These are phyloP conservation scores for Cordia subcordata DNA, from an alignment of 257 asterid species.

Conservation along the genomic window DNA sequence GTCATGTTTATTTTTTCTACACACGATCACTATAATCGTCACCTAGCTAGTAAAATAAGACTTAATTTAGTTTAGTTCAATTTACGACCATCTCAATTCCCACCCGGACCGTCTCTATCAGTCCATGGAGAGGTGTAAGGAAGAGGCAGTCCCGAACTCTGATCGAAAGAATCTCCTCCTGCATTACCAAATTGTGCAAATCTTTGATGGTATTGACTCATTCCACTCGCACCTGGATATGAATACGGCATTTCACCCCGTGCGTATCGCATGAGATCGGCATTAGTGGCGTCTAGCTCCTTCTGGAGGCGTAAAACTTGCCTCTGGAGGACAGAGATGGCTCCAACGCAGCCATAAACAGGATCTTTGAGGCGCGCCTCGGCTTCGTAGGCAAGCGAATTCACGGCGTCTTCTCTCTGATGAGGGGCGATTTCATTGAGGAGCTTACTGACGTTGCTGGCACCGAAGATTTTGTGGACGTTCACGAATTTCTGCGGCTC, in stretches of 20 bases:
- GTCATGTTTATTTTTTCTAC: too few relatives aligned
- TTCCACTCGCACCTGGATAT: slow-evolving; percentile 2
- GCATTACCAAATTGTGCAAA: not conserved
- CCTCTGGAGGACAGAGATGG: slow-evolving; percentile 57
- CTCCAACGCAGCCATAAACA: slow-evolving; percentile 75
- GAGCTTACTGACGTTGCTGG: slow-evolving; percentile 70
- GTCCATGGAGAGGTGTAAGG: slow-evolving; percentile 22
- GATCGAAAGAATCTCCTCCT: slow-evolving; percentile 25
- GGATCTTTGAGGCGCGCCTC: slow-evolving; percentile 71
- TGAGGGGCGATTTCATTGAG: slow-evolving; percentile 55
- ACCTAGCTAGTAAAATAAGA: too few relatives aligned
- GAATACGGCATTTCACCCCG: slow-evolving; percentile 6
- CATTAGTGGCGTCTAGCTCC: slow-evolving; percentile 64
- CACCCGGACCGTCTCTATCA: slow-evolving; percentile 12
- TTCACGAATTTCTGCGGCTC: slow-evolving; percentile 59
- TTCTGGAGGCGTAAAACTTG: slow-evolving; percentile 57
- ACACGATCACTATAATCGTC: too few relatives aligned
- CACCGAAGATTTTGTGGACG: slow-evolving; percentile 73
- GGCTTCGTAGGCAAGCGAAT: slow-evolving; percentile 78
- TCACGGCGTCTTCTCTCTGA: slow-evolving; percentile 72
- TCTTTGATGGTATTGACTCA: slow-evolving; percentile 5
- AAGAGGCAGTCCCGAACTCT: slow-evolving; percentile 13
- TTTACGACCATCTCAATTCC: not conserved
- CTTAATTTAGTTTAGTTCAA: too few relatives aligned
- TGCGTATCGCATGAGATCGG: slow-evolving; percentile 49